phyloP scores from a whole-genome alignment of 2,329 filamentous ascomycete genomes.

The Clarireedia homoeocarpa region DNA sequence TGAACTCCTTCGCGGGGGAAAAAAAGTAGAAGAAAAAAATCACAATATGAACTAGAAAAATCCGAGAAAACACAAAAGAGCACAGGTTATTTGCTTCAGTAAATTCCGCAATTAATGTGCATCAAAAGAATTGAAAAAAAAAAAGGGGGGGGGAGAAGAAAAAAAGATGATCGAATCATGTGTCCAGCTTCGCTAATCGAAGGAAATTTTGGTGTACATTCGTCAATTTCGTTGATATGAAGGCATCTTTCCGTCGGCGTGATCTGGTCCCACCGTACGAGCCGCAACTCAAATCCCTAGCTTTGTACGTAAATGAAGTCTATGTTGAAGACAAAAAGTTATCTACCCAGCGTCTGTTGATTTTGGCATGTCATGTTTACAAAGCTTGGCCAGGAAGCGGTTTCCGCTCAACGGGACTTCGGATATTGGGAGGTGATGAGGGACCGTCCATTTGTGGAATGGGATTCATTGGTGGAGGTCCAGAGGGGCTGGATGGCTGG shows the following conservation, averaged over 20 bases:
- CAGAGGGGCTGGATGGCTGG: slow-evolving; percentile 16
- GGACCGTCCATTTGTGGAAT: slow-evolving; percentile 7
- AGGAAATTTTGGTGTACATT: slow-evolving; percentile 12
- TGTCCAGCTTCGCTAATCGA: background rate
- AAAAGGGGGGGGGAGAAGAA: slow-evolving; percentile 4
- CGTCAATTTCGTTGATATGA: slow-evolving; percentile 16
- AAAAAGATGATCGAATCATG: background rate
- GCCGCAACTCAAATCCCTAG: slow-evolving; percentile 10
- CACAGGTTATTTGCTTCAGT: no score
- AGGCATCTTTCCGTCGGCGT: slow-evolving; percentile 9
- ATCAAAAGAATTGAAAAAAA: background rate
- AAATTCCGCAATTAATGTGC: background rate
- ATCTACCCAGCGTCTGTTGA: slow-evolving; percentile 1
- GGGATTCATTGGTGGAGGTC: slow-evolving; percentile 23
- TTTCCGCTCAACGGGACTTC: slow-evolving; percentile 17
- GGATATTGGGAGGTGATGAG: background rate
- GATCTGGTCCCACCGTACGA: background rate
- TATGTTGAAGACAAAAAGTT: background rate
- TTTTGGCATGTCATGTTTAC: slow-evolving; percentile 13
- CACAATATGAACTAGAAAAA: background rate
- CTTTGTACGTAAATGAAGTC: slow-evolving; percentile 1
- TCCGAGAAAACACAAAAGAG: no score
- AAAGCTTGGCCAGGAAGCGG: slow-evolving; percentile 29
- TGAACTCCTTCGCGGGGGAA: slow-evolving; percentile 7
- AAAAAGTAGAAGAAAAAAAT: background rate